Evolutionary conservation across 2,329 filamentous ascomycete genomes (phyloP).

Genomic region (Zasmidium angulare): DNA sequence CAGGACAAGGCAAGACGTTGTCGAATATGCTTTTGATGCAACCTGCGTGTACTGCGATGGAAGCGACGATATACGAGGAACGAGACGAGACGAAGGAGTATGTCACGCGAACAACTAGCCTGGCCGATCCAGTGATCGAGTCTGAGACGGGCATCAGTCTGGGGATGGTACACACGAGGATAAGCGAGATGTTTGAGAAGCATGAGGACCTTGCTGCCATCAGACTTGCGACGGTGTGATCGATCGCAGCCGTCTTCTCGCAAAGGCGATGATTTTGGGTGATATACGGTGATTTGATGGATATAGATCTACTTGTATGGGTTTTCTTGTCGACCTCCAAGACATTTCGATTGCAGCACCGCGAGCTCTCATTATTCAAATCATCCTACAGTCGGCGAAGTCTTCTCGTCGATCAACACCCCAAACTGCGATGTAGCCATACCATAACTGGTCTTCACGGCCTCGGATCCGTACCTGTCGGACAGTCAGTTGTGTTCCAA

Average conservation of each 20-base stretch:
- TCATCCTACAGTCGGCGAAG: slow-evolving; percentile 8
- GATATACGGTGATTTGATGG: not conserved
- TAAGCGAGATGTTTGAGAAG: slow-evolving; percentile 22
- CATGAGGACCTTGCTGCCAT: slow-evolving; percentile 26
- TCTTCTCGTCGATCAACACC: slow-evolving; percentile 17
- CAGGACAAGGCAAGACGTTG: slow-evolving; percentile 13
- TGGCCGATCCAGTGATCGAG: slow-evolving; percentile 17
- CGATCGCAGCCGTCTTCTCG: not conserved
- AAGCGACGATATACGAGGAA: slow-evolving; percentile 24
- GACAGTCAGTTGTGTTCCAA: not conserved
- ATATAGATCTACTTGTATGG: no score
- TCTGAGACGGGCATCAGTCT: slow-evolving; percentile 23
- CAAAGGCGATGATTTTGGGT: not conserved
- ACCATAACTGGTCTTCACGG: slow-evolving; percentile 56
- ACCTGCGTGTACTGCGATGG: slow-evolving; percentile 20
- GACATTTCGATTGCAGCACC: no score
- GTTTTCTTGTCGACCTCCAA: no score
- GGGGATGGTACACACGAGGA: slow-evolving; percentile 20
- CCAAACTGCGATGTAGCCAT: slow-evolving; percentile 45
- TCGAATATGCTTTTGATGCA: slow-evolving; percentile 26
- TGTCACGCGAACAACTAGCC: slow-evolving; percentile 19
- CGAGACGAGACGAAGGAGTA: slow-evolving; percentile 27
- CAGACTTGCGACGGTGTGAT: slow-evolving; percentile 3
- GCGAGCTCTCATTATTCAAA: no score
- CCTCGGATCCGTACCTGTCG: slow-evolving; percentile 53